Evolutionary conservation across 345 rosid genomes (phyloP).

Genomic region (Eucalyptus cloeziana): DNA sequence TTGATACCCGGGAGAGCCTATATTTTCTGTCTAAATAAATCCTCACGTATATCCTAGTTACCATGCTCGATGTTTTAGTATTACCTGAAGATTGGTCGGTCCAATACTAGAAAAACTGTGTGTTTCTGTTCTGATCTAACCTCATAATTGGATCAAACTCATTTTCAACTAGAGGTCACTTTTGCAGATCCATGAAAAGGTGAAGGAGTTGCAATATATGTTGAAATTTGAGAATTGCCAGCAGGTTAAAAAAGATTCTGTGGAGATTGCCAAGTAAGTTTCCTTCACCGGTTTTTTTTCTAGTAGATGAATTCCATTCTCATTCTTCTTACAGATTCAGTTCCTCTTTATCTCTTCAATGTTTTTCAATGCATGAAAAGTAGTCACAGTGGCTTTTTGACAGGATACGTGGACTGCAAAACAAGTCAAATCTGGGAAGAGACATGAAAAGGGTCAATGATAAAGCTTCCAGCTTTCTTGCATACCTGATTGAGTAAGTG

Average conservation of each 20-base stretch:
- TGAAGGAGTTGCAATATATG: conserved; percentile 50
- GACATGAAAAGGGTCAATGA: conserved; percentile 35
- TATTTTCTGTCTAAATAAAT: background rate
- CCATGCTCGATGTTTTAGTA: background rate
- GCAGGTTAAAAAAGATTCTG: conserved; percentile 38
- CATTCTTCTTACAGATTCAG: background rate
- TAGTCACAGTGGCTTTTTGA: background rate
- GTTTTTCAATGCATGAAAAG: background rate
- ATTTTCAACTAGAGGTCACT: background rate
- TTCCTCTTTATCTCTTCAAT: background rate
- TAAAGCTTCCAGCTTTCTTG: conserved; percentile 42
- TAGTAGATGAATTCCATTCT: background rate
- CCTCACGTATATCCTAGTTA: background rate
- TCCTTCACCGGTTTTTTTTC: background rate
- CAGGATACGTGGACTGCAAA: conserved; percentile 54
- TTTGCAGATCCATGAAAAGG: conserved; percentile 49
- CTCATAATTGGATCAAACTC: background rate
- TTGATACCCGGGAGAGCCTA: background rate
- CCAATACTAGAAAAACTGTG: background rate
- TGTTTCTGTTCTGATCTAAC: background rate
- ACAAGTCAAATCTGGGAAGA: conserved; percentile 21
- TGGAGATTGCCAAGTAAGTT: conserved; percentile 40
- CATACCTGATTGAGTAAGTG: conserved; percentile 55
- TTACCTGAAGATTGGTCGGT: background rate
- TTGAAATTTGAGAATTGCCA: conserved; percentile 38